Evolutionary conservation across 352 stramenopile species (phyloP), one percentile per base, ranked within the genome.

Genomic region (Pythium chondricola): DNA sequence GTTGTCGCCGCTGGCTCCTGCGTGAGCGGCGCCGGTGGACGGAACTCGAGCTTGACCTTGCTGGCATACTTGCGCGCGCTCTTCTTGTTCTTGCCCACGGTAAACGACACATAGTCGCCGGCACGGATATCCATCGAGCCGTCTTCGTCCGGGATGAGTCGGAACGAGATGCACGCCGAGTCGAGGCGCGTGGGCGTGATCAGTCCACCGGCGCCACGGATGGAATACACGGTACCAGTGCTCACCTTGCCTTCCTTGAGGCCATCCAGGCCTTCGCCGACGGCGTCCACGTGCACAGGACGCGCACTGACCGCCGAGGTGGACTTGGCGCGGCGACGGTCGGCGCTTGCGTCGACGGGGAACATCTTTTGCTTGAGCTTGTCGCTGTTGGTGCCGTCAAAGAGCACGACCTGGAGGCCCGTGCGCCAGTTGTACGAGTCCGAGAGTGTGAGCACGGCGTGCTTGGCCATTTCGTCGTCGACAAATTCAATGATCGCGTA

Each of bases 331-430:
- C 82, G 82, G 60, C 79, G 76, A 36, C 82, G 81, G 16, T 88
- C 74, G n/a, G n/a, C n/a, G n/a, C 61, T 65, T 4, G 63, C 71
- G 43, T 93, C 82, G 26, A 93, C 77, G 0, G 82, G 82, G 44
- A 93, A 93, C 82, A 93, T 93, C 58, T 89, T 89, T 48, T 93
- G 79, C 63, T 93, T 93, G 39, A 93, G 69, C 51, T 89, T 91
- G 46, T 93, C 82, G 50, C 69, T 87, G 63, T 88, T 93, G 42
- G 82, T 93, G 58, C 82, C 82, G 46, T 93, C 82, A 68, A 93
- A 93, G 46, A 93, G 74, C 59, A 93, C 82, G 43, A 93, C 82
- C 52, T 93, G 82, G 65, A 93, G 85, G 39, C 82, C 82, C 24
- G 82, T 86, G 45, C 79, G 82, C 77, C 74, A 90, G 59, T 93